Conservation (phyloP, 2,329 filamentous ascomycete genomes). For the Fusarium acutatum region DNA sequence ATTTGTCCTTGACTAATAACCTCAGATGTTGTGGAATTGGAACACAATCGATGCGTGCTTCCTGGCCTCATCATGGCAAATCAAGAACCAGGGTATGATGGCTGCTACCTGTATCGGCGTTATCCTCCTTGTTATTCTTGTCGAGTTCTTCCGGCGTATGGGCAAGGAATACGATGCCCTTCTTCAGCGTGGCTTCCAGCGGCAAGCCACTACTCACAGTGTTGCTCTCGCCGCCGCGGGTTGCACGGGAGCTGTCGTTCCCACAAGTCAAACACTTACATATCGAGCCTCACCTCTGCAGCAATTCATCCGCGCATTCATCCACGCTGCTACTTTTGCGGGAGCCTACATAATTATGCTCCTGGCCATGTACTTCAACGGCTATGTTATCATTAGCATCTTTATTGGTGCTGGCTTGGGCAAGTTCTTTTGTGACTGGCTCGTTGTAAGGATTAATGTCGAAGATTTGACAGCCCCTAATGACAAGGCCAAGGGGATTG, state of each 20-base stretch:
- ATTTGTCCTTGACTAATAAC: neutral
- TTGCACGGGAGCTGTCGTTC: slow-evolving; percentile 35
- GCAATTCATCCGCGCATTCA: slow-evolving; percentile 69
- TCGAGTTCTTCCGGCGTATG: slow-evolving; percentile 77
- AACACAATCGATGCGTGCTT: slow-evolving; percentile 77
- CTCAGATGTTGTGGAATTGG: slow-evolving; percentile 83
- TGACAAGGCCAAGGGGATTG: slow-evolving; percentile 46
- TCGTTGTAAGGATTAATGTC: slow-evolving; percentile 54
- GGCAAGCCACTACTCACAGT: slow-evolving; percentile 40
- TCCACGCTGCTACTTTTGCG: slow-evolving; percentile 76
- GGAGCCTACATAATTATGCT: slow-evolving; percentile 83
- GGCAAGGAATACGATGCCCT: slow-evolving; percentile 76
- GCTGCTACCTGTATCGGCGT: slow-evolving; percentile 82
- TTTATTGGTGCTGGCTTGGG: slow-evolving; percentile 64
- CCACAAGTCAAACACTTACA: slow-evolving; percentile 39
- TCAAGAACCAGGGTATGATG: slow-evolving; percentile 76
- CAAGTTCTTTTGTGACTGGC: slow-evolving; percentile 64
- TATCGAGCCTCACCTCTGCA: slow-evolving; percentile 69
- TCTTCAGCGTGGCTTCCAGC: slow-evolving; percentile 62
- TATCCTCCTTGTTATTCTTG: slow-evolving; percentile 72
- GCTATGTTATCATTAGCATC: slow-evolving; percentile 82
- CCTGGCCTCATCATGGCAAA: slow-evolving; percentile 74
- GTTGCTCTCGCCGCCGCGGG: slow-evolving; percentile 31
- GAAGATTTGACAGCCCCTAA: slow-evolving; percentile 37
- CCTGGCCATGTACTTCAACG: slow-evolving; percentile 68